Percentiles rank a stretch among this genome's conserved stretches.
Conservation (phyloP, 768 basidiomycete genomes). For the Tephrocybe sp. region DNA sequence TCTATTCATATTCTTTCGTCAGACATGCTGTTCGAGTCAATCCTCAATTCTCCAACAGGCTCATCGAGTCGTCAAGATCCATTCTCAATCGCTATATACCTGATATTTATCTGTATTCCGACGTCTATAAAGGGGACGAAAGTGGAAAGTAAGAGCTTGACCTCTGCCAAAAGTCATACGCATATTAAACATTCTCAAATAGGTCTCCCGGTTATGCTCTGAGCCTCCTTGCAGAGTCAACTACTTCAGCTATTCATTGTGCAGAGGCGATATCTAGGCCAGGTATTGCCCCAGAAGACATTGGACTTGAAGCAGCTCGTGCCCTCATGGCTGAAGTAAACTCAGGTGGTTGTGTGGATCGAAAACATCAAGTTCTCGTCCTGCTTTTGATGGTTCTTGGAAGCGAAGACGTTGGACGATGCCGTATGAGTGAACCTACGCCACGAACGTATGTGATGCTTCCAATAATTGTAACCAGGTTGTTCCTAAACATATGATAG, state of each 20-base stretch:
- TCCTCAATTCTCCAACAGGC: slow-evolving; percentile 95
- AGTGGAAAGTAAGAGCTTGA: slow-evolving; percentile 80
- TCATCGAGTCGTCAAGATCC: slow-evolving; percentile 93
- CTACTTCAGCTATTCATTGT: slow-evolving; percentile 84
- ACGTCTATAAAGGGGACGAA: slow-evolving; percentile 96
- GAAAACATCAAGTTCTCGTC: slow-evolving; percentile 83
- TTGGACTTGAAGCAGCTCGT: slow-evolving; percentile 79
- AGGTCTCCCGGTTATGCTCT: slow-evolving; percentile 97
- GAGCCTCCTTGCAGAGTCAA: slow-evolving; percentile 87
- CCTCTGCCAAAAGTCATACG: background rate
- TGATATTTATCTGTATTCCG: slow-evolving; percentile 97
- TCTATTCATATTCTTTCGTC: slow-evolving; percentile 1
- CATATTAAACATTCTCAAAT: background rate
- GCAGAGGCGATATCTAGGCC: slow-evolving; percentile 84
- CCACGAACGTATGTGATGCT: slow-evolving; percentile 64
- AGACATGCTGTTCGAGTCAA: slow-evolving; percentile 96
- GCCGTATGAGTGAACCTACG: slow-evolving; percentile 82
- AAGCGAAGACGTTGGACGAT: slow-evolving; percentile 93
- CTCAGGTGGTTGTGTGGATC: slow-evolving; percentile 87
- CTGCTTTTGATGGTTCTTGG: slow-evolving; percentile 93
- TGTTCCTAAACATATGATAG: slow-evolving; percentile 36
- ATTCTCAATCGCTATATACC: slow-evolving; percentile 95
- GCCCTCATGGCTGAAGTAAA: slow-evolving; percentile 76
- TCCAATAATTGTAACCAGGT: background rate
- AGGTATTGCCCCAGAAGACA: slow-evolving; percentile 88